Conservation (phyloP, 2,329 filamentous ascomycete genomes). For the Fragosphaeria purpurea region DNA sequence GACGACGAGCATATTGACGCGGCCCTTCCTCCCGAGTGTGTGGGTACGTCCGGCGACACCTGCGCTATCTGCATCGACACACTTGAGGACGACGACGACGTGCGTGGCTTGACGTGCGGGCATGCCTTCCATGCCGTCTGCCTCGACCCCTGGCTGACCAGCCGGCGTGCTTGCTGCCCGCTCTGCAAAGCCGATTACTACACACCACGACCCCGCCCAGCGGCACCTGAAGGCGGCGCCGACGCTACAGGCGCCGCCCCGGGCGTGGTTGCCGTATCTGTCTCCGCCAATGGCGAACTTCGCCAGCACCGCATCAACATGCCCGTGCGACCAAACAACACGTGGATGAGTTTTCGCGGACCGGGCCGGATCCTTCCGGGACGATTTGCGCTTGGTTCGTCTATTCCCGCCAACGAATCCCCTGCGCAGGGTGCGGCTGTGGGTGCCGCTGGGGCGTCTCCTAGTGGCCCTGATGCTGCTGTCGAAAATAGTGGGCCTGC, state of each 20-base stretch:
- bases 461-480: no score
- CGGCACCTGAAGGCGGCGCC: slow-evolving; percentile 28
- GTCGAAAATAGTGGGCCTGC: no score
- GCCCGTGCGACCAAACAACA: slow-evolving; percentile 30
- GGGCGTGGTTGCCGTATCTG: slow-evolving; percentile 19
- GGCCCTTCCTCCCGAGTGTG: slow-evolving; percentile 69
- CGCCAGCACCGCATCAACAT: slow-evolving; percentile 34
- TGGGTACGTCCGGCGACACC: slow-evolving; percentile 76
- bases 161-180: slow-evolving; percentile 86
- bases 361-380: slow-evolving; percentile 12
- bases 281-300: slow-evolving; percentile 17
- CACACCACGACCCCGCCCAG: slow-evolving; percentile 74
- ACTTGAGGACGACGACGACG: slow-evolving; percentile 89
- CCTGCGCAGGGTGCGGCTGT: no score
- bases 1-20: slow-evolving; percentile 66
- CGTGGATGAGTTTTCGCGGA: slow-evolving; percentile 28
- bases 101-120: slow-evolving; percentile 89
- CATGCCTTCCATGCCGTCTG: slow-evolving; percentile 96
- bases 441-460: no score
- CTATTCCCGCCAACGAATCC: background rate
- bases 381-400: slow-evolving; percentile 1
- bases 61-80: slow-evolving; percentile 95
- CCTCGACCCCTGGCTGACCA: slow-evolving; percentile 93
- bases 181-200: slow-evolving; percentile 98
- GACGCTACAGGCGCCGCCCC: slow-evolving; percentile 17